A percentile compares a stretch with the other conserved stretches of the same genome.
These are phyloP conservation scores for Phylloporus rhodoxanthus DNA, from an alignment of 768 basidiomycete species.

Conservation along the genomic window DNA sequence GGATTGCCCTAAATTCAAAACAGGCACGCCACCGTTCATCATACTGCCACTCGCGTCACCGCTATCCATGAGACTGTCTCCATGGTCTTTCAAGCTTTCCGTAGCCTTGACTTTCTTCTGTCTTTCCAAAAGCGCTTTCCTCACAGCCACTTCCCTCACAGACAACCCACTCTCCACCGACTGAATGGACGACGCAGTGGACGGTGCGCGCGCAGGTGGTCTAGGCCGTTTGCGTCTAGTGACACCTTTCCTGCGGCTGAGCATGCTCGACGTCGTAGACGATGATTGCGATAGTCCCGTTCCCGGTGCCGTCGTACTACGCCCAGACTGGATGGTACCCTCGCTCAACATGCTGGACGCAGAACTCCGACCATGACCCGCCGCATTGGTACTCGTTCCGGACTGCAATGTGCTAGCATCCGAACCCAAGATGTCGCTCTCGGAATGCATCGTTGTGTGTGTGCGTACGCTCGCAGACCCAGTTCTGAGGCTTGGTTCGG, in stretches of 20 bases:
- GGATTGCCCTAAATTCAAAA: too few species aligned
- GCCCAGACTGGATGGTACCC: slow-evolving; percentile 7
- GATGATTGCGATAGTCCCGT: not conserved
- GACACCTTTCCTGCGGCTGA: slow-evolving; percentile 19
- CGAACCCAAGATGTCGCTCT: not conserved
- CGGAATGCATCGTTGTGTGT: not conserved
- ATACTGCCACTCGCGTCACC: too few species aligned
- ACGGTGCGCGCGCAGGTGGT: slow-evolving; percentile 17
- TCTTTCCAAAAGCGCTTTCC: slow-evolving; percentile 23
- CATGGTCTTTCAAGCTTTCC: not conserved
- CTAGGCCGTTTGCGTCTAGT: slow-evolving; percentile 17
- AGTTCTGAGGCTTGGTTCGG: slow-evolving; percentile 3
- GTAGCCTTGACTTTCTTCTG: slow-evolving; percentile 18
- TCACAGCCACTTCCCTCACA: slow-evolving; percentile 18
- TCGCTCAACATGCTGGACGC: slow-evolving; percentile 9
- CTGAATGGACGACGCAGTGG: slow-evolving; percentile 24
- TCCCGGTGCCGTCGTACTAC: not conserved
- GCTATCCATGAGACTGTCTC: not conserved
- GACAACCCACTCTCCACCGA: slow-evolving; percentile 22
- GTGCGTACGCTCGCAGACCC: slow-evolving; percentile 2
- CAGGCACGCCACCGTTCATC: not conserved
- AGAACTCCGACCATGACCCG: not conserved
- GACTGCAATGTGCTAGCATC: not conserved
- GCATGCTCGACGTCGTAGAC: slow-evolving; percentile 14
- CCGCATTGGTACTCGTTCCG: not conserved